Conservation (phyloP, 306 rosid species). For the Citrullus mucosospermus region DNA sequence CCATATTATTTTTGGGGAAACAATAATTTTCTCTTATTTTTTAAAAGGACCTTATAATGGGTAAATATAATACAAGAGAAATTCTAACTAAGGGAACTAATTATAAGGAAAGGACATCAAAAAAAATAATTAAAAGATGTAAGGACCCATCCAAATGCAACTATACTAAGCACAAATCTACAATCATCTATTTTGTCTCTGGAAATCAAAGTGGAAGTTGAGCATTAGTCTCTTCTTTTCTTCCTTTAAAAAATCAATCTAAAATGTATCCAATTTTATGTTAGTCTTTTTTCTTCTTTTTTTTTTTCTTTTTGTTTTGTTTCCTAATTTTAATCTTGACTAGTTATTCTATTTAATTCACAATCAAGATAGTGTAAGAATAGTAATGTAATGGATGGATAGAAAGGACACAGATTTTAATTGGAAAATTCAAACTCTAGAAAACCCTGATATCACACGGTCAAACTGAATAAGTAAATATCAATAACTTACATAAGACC, state of each 20-base stretch:
- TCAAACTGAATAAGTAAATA: too few species aligned
- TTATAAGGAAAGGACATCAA: too few species aligned
- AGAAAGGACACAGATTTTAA: background rate
- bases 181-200: background rate
- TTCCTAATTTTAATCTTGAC: background rate
- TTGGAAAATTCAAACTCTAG: background rate
- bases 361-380: background rate
- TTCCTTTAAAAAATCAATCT: background rate
- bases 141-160: too few species aligned
- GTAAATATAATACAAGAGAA: too few species aligned
- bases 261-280: background rate
- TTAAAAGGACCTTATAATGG: too few species aligned
- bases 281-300: too few species aligned
- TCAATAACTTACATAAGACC: background rate
- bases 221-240: background rate
- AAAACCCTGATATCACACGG: background rate
- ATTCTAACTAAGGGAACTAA: too few species aligned
- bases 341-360: background rate
- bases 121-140: too few species aligned
- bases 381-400: background rate
- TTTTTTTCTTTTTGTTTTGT: background rate
- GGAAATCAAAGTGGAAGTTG: background rate
- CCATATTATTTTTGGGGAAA: too few species aligned
- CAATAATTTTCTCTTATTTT: too few species aligned
- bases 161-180: too few species aligned